These are phyloP conservation scores for Laburnicola sp. DNA, from an alignment of 2,329 filamentous ascomycete species.

Conservation along the genomic window DNA sequence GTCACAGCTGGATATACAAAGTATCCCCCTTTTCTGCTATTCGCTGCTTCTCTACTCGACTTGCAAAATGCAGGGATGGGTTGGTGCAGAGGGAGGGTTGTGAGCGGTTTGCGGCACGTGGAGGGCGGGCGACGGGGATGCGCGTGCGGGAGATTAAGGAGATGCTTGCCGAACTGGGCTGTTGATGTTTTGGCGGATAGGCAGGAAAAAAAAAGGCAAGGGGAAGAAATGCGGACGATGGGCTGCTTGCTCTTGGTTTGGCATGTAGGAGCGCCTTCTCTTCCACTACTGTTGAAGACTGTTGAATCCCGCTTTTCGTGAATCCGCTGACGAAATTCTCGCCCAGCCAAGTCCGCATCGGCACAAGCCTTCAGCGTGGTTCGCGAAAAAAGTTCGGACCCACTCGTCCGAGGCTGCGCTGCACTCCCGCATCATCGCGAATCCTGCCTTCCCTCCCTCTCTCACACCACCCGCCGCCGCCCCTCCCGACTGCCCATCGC, in stretches of 20 bases:
- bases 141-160: constrained; percentile 32
- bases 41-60: constrained; percentile 19
- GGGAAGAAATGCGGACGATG: not conserved
- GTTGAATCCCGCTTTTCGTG: too few species aligned
- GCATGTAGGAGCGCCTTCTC: too few species aligned
- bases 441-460: constrained; percentile 22
- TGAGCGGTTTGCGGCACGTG: constrained; percentile 12
- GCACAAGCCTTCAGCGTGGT: constrained; percentile 11
- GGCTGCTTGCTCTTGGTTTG: constrained; percentile 7
- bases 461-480: constrained; percentile 25
- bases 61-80: constrained; percentile 1
- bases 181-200: constrained; percentile 8
- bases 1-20: constrained; percentile 11
- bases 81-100: not conserved
- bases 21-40: constrained; percentile 24
- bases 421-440: constrained; percentile 28
- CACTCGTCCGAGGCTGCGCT: constrained; percentile 16
- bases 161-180: constrained; percentile 11
- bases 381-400: constrained; percentile 26
- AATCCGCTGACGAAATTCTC: constrained; percentile 8
- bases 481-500: constrained; percentile 1
- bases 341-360: constrained; percentile 11
- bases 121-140: constrained; percentile 19
- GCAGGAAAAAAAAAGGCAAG: not conserved
- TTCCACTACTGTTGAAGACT: too few species aligned